Evolutionary conservation across 495 filamentous ascomycete species (phyloP), one percentile per base, ranked within the genome.

Genomic region (Neurospora terricola): DNA sequence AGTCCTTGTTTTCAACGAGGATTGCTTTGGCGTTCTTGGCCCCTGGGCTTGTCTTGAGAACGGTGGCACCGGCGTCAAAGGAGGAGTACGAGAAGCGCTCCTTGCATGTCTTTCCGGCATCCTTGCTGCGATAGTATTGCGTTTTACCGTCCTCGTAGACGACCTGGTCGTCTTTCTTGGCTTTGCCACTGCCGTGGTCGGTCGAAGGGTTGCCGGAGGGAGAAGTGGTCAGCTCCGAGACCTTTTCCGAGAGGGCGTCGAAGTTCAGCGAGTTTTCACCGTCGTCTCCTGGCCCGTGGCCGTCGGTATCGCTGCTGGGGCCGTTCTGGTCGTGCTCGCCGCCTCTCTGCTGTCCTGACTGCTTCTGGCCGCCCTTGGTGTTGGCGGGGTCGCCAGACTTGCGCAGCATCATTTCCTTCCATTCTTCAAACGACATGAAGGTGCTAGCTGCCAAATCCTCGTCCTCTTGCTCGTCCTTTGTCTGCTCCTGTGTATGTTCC

Each of bases 381-480:
- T 91, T 88, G 72, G 96, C 90, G 10, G 88, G 89, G 27, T 94
- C 94, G 4, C 93, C 96, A 5, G 88, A 91, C 77, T 93, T 93
- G 40, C 90, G 93, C 14, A 98, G 84, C 81, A 97, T 97, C 84
- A 94, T 92, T 77, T 92, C 93, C 83, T 96, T 98, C 96, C 96
- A 99, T 75, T 98, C 95, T 78, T 98, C 96, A 77, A 99, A 99
- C 0, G 96, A 98, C 70, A 99, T 91, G 78, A 99, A 98, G 38
- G 93, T 90, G 38, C 90, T 90, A 43, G 92, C 91, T 76, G 94
- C 91, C 9, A 97, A 87, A 21, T 91, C 89, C 71, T 83, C 76
- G 12, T 75, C 76, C 38, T 80, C 77, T 9, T 74, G 70, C 1
- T 54, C 74, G 7, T 79, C 73, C 18, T 72, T 68, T 27, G 69